These are phyloP conservation scores for Galeopsis tetrahit DNA, from an alignment of 257 asterid species.

Conservation along the genomic window DNA sequence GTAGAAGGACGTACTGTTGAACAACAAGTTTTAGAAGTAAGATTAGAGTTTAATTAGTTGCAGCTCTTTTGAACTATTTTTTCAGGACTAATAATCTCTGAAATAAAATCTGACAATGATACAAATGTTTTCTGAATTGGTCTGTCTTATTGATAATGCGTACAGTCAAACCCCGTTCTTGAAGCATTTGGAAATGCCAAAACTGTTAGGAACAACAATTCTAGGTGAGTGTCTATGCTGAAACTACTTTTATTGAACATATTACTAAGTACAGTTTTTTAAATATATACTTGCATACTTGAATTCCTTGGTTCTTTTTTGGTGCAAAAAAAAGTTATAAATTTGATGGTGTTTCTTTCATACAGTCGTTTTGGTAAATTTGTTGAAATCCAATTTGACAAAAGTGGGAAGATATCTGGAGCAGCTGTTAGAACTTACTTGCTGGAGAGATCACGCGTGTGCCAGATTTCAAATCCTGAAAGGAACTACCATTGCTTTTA, in stretches of 20 bases:
- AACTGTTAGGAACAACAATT: constrained; percentile 93
- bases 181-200: constrained; percentile 99
- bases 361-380: constrained; percentile 98
- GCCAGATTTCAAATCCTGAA: constrained; percentile 94
- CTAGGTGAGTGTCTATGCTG: constrained; percentile 64
- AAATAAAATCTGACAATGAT: constrained; percentile 18
- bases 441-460: constrained; percentile 98
- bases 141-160: constrained; percentile 31
- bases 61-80: constrained; percentile 25
- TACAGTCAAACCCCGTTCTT: constrained; percentile 96
- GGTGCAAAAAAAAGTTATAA: constrained; percentile 22
- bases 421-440: constrained; percentile 97
- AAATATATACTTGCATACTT: constrained; percentile 21
- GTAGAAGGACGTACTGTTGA: constrained; percentile 99
- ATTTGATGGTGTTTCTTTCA: constrained; percentile 33
- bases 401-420: constrained; percentile 97
- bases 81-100: neutral
- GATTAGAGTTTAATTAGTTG: constrained; percentile 39
- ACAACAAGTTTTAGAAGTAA: constrained; percentile 98
- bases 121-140: constrained; percentile 28
- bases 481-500: constrained; percentile 99
- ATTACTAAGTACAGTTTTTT: neutral
- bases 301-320: neutral
- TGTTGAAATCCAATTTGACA: constrained; percentile 98
- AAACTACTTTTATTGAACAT: constrained; percentile 28